phyloP scores from a whole-genome alignment of 2,329 filamentous ascomycete genomes.

The Ceratocystis papillata region DNA sequence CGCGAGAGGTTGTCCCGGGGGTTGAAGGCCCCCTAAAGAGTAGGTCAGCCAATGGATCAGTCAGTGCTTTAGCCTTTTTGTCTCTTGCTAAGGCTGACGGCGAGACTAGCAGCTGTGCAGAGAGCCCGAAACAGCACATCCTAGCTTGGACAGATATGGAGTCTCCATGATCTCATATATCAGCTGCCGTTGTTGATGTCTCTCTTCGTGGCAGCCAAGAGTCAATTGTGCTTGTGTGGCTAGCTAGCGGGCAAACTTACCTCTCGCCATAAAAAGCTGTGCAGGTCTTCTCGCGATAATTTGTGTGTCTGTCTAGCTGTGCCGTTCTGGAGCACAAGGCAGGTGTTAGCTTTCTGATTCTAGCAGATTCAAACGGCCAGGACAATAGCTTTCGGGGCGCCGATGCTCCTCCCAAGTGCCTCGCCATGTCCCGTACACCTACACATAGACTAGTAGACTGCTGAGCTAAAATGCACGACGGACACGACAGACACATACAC shows the following conservation, averaged over 20 bases:
- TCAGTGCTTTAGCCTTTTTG: not conserved
- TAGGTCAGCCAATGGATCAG: not conserved
- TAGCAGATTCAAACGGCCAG: not conserved
- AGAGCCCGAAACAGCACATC: not conserved
- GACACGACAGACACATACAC: too few relatives aligned
- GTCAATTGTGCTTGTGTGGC: too few relatives aligned
- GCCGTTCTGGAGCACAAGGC: not conserved
- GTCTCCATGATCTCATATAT: not conserved
- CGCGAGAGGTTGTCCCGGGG: conserved; percentile 31
- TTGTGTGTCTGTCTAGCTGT: conserved; percentile 1
- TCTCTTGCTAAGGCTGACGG: not conserved
- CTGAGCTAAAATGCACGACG: not conserved
- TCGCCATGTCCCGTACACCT: not conserved
- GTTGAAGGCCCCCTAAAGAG: conserved; percentile 43
- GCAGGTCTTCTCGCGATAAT: conserved; percentile 9
- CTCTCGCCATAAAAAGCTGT: conserved; percentile 15
- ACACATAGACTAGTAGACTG: not conserved
- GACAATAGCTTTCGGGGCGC: not conserved
- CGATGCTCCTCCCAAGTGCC: not conserved
- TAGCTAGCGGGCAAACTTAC: conserved; percentile 4
- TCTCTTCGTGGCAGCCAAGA: not conserved
- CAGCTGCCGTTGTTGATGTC: not conserved
- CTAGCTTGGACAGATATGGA: too few relatives aligned
- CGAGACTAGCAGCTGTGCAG: not conserved
- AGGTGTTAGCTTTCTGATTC: not conserved